These are phyloP conservation scores for Eleusine indica DNA, from an alignment of 176 grass and related monocot genomes.

Conservation along the genomic window DNA sequence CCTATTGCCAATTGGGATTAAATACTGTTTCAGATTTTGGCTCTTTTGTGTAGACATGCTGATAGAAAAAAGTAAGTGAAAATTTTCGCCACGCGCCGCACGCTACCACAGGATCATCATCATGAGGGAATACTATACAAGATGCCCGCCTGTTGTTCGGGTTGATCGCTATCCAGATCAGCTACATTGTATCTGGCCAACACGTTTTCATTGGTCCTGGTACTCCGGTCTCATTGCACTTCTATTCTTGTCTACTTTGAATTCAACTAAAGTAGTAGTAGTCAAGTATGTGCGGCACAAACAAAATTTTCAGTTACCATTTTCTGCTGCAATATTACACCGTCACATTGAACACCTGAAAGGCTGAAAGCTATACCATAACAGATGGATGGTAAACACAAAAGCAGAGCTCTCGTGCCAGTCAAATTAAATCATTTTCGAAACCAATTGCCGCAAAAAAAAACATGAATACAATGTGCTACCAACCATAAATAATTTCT, in stretches of 20 bases:
- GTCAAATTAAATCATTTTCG: conserved; percentile 17
- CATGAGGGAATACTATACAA: background rate
- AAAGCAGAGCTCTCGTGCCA: background rate
- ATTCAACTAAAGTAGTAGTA: background rate
- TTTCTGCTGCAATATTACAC: background rate
- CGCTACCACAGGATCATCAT: background rate
- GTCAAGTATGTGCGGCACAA: background rate
- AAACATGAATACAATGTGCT: background rate
- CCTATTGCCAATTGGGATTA: background rate
- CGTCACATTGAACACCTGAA: background rate
- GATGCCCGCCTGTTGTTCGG: background rate
- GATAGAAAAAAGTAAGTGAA: background rate
- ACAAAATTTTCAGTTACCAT: background rate
- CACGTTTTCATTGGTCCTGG: background rate
- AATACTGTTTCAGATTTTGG: background rate
- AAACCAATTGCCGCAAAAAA: background rate
- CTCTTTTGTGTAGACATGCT: background rate
- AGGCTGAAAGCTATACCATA: background rate
- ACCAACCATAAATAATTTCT: background rate
- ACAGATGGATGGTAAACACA: conserved; percentile 1
- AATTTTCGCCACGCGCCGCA: background rate
- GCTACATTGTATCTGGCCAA: background rate
- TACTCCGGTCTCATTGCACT: background rate
- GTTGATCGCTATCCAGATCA: background rate
- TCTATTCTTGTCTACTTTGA: background rate